Evolutionary conservation across 176 grass and related monocot species (phyloP).

Genomic region (Carex kokanica): DNA sequence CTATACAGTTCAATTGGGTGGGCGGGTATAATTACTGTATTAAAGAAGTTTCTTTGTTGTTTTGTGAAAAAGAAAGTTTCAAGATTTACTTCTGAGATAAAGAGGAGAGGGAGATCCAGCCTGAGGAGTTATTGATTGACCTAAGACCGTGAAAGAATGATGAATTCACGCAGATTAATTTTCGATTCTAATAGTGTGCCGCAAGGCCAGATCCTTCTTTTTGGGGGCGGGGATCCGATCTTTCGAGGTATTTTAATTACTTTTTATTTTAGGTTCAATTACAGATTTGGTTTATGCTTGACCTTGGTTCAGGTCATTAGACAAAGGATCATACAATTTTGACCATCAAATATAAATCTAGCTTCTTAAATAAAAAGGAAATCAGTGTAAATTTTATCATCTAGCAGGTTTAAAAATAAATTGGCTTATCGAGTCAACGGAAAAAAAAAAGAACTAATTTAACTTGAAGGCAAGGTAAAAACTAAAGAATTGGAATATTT

Average conservation of each 20-base stretch:
- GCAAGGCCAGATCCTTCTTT: constrained; percentile 61
- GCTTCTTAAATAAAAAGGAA: not conserved
- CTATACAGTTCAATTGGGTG: constrained; percentile 25
- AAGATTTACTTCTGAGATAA: constrained; percentile 25
- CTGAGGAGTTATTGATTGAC: not conserved
- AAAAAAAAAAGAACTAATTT: not conserved
- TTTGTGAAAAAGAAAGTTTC: constrained; percentile 20
- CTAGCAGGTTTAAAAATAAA: not conserved
- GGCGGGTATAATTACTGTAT: constrained; percentile 30
- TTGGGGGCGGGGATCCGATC: constrained; percentile 42
- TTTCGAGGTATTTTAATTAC: constrained; percentile 38
- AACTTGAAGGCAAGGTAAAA: not conserved
- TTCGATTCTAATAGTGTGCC: constrained; percentile 44
- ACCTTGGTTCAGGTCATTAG: not conserved
- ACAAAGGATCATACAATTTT: not conserved
- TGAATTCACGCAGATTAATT: constrained; percentile 51
- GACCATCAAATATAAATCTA: constrained; percentile 4
- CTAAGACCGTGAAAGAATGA: constrained; percentile 16
- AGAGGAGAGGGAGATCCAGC: not conserved
- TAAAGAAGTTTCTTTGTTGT: constrained; percentile 19
- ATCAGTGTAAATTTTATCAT: not conserved
- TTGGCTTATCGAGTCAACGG: not conserved
- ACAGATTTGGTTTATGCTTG: constrained; percentile 3
- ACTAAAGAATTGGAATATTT: not conserved
- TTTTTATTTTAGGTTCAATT: not conserved